Percentiles rank a stretch among this genome's conserved stretches.
These are phyloP conservation scores for Talaromyces sp. DNA, from an alignment of 2,329 filamentous ascomycete species.

Conservation along the genomic window DNA sequence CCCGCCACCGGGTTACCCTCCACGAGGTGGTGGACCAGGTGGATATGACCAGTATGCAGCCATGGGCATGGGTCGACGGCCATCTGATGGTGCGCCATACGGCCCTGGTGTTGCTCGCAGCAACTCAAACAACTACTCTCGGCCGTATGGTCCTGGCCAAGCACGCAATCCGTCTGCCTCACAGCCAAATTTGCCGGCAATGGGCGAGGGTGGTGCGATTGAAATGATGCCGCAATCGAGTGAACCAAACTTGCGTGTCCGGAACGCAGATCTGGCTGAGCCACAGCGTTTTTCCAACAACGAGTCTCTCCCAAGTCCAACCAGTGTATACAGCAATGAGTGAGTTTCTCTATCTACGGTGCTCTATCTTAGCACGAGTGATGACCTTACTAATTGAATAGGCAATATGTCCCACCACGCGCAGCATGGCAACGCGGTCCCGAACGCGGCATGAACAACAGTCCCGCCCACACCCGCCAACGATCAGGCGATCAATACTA, in stretches of 20 bases:
- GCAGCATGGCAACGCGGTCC: slow-evolving; percentile 31
- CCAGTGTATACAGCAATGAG: slow-evolving; percentile 73
- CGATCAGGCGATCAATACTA: slow-evolving; percentile 64
- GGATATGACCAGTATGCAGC: slow-evolving; percentile 34
- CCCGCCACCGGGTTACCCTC: slow-evolving; percentile 52
- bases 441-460: slow-evolving; percentile 22
- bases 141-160: slow-evolving; percentile 22
- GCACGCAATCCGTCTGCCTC: slow-evolving; percentile 33
- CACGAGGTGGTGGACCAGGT: slow-evolving; percentile 38
- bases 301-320: slow-evolving; percentile 55
- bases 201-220: slow-evolving; percentile 57
- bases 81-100: slow-evolving; percentile 37
- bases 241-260: slow-evolving; percentile 41
- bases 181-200: slow-evolving; percentile 24
- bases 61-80: slow-evolving; percentile 27
- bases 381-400: slow-evolving; percentile 22
- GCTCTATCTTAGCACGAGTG: not conserved
- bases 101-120: slow-evolving; percentile 25
- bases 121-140: slow-evolving; percentile 28
- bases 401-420: slow-evolving; percentile 48
- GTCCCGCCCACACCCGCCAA: slow-evolving; percentile 30
- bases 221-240: slow-evolving; percentile 76
- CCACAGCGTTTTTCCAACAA: slow-evolving; percentile 11
- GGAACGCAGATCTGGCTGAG: slow-evolving; percentile 9
- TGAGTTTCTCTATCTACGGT: slow-evolving; percentile 47